These are phyloP conservation scores for Nannochloropsis gaditana DNA, from an alignment of 108 stramenopile genomes.

Conservation along the genomic window DNA sequence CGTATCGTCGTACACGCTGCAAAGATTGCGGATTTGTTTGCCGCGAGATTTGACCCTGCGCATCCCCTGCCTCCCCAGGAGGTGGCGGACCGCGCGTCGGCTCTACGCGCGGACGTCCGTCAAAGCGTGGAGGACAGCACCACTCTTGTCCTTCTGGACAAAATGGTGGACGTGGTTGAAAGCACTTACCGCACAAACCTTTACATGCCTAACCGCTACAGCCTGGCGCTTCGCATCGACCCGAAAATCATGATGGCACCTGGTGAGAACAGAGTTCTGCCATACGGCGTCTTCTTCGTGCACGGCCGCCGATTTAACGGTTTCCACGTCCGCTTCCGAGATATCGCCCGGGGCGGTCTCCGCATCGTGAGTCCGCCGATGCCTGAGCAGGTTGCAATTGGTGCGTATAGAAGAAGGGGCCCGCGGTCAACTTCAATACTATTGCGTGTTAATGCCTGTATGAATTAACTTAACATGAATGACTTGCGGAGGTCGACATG, in stretches of 20 bases:
- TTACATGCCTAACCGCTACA: constrained; percentile 84
- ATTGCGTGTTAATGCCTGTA: no score
- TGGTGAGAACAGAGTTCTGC: constrained; percentile 54
- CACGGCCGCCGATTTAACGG: constrained; percentile 94
- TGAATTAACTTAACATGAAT: no score
- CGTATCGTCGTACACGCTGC: constrained; percentile 64
- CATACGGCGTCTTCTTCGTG: constrained; percentile 84
- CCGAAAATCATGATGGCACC: constrained; percentile 70
- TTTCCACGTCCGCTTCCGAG: constrained; percentile 93
- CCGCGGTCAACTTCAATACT: no score
- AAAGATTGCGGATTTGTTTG: constrained; percentile 76
- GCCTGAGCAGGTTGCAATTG: constrained; percentile 62
- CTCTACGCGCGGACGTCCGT: constrained; percentile 51
- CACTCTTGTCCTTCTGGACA: constrained; percentile 32
- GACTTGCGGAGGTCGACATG: no score
- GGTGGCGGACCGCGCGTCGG: constrained; percentile 32
- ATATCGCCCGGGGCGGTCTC: constrained; percentile 90
- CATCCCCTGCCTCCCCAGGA: constrained; percentile 49
- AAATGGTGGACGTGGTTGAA: constrained; percentile 63
- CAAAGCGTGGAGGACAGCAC: constrained; percentile 65
- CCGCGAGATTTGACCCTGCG: constrained; percentile 76
- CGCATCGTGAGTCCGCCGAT: constrained; percentile 85
- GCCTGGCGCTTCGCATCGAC: constrained; percentile 81
- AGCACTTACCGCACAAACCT: constrained; percentile 82
- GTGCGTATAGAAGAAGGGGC: background rate